Base-by-base conservation (phyloP, 2,329 filamentous ascomycete species). In the Diaporthe sp. region DNA sequence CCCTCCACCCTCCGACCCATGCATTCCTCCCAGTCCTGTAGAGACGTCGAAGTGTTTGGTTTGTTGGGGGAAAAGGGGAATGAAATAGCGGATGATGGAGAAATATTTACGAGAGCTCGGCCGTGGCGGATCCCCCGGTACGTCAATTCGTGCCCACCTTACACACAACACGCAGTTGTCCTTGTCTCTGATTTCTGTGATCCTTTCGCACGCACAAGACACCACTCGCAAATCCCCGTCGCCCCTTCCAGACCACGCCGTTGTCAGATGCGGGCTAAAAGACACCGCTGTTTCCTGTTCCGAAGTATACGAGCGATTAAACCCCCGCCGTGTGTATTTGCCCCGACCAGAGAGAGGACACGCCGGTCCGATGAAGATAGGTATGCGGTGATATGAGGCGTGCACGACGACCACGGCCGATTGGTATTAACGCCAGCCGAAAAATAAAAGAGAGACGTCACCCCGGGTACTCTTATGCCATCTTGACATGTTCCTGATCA, bases 361-460 rank as follows among this genome's bases (percentile, higher is more conserved):
- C 76, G 76, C 76, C 76, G 76, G 76, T 76, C 76, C 73, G 68
- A 76, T 77, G 76, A 77, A 77, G 76, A 77, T 77, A 75, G 69
- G 69, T 75, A 76, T 74, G 74, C 72, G 72, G 72, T 74, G 72
- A 74, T 68, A 72, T 74, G 72, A 74, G 74, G 72, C 72, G 74
- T 72, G 74, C 72, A 72, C 61, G 74, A 74, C 72, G 74, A 74
- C 74, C 72, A 76, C 68, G 74, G 74, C 74, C 74, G 72, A 76
- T 74, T 74, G 70, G 73, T 75, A 75, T 76, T 76, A 75, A 77
- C 74, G 72, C 72, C 74, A 72, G 76, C 76, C 74, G 74, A 75
- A 64, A 73, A 73, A 74, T 55, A 76, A 76, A 72, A 72, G 72
- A 76, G 74, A 76, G 74, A 74, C 74, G 61, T 71, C 72, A 66